Percentiles rank a stretch among this genome's conserved stretches.
Evolutionary conservation across 257 asterid genomes (phyloP).

Genomic region (Anisodus acutangulus): DNA sequence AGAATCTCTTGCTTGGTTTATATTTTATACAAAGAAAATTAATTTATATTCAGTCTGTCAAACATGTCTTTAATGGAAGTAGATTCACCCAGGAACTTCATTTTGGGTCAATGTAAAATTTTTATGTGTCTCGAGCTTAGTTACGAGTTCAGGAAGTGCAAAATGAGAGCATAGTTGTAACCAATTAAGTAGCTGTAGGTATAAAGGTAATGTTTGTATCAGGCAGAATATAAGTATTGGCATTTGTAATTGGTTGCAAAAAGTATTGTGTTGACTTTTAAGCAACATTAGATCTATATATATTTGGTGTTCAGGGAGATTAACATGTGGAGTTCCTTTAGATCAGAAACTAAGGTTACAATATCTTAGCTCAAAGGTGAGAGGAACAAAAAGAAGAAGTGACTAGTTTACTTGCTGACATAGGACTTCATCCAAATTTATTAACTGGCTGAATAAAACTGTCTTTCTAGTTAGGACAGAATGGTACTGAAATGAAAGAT

Average conservation of each 20-base stretch:
- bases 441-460: conserved; percentile 8
- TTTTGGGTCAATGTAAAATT: background rate
- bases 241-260: background rate
- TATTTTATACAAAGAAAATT: background rate
- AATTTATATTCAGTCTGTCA: background rate
- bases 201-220: background rate
- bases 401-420: conserved; percentile 17
- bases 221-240: background rate
- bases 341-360: background rate
- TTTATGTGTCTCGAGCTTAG: background rate
- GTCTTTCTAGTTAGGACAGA: conserved; percentile 18
- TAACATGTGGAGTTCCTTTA: background rate
- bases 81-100: background rate
- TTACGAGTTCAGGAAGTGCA: conserved; percentile 11
- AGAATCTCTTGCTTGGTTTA: conserved; percentile 11
- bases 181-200: conserved; percentile 17
- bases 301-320: conserved; percentile 6
- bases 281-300: background rate
- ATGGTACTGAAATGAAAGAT: conserved; percentile 21
- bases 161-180: background rate
- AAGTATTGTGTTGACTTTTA: background rate
- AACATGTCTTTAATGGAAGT: background rate
- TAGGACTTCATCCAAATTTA: background rate
- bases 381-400: background rate
- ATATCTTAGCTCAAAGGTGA: conserved; percentile 18